phyloP scores from a whole-genome alignment of 208 protist species.

The Trypanosoma conorhini region DNA sequence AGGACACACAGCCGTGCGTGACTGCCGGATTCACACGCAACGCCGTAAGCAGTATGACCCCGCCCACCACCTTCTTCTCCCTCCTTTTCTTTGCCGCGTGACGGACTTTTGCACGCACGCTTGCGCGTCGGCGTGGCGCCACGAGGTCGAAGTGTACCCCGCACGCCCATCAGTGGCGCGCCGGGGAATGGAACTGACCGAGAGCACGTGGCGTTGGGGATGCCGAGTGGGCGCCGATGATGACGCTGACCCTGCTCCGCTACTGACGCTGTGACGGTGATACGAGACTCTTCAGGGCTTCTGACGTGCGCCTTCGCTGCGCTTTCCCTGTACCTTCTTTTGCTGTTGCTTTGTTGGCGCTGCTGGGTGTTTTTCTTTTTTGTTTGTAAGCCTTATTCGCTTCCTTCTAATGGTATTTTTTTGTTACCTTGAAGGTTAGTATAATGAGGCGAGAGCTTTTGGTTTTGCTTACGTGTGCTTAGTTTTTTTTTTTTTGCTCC shows the following conservation, averaged over 20 bases:
- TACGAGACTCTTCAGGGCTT: conserved; percentile 33
- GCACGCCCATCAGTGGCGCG: conserved; percentile 21
- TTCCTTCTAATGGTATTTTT: conserved; percentile 31
- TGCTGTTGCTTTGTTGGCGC: background rate
- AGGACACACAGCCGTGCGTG: conserved; percentile 32
- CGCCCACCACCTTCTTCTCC: background rate
- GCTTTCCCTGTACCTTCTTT: background rate
- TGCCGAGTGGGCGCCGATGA: background rate
- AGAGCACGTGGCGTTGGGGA: conserved; percentile 4
- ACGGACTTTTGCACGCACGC: background rate
- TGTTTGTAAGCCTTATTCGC: conserved; percentile 32
- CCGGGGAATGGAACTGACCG: conserved; percentile 44
- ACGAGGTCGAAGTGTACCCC: conserved; percentile 41
- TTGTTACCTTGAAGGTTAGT: conserved; percentile 36
- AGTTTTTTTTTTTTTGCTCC: background rate
- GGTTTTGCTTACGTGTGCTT: background rate
- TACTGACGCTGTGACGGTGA: conserved; percentile 9
- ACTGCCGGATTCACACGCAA: conserved; percentile 46
- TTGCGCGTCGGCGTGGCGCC: background rate
- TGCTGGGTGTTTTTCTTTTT: background rate
- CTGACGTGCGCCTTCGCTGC: conserved; percentile 12
- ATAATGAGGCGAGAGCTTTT: conserved; percentile 35
- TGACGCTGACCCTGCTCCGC: conserved; percentile 19
- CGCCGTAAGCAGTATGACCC: conserved; percentile 51
- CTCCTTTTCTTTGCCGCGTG: background rate